Conservation (phyloP, 805 yeast species). For the Zygoascus biomembranicola region DNA sequence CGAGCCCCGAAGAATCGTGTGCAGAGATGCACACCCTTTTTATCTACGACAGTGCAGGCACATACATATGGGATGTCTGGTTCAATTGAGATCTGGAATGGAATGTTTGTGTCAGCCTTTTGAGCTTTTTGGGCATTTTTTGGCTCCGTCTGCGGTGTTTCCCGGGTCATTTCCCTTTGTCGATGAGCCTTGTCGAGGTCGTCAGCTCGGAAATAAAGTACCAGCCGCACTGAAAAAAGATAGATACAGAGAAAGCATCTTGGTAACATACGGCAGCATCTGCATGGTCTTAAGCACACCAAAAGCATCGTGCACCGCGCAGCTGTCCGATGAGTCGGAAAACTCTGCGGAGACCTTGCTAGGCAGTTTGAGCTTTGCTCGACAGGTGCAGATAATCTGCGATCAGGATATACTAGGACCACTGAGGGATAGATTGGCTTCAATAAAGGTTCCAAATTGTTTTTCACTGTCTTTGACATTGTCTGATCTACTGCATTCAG, state of each 20-base stretch:
- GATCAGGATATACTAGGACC: neutral
- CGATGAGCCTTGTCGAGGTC: too few species aligned
- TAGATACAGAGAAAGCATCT: neutral
- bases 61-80: too few species aligned
- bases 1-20: neutral
- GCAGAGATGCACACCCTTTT: too few species aligned
- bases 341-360: constrained; percentile 9
- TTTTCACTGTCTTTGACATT: neutral
- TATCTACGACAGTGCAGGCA: too few species aligned
- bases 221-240: neutral
- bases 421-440: neutral
- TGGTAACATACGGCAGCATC: neutral
- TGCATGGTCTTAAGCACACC: neutral
- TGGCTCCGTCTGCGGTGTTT: too few species aligned
- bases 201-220: too few species aligned
- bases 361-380: neutral
- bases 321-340: constrained; percentile 25
- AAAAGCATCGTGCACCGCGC: neutral
- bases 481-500: neutral
- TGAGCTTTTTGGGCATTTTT: too few species aligned
- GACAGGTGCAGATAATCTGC: neutral
- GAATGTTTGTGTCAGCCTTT: too few species aligned
- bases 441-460: neutral
- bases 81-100: too few species aligned
- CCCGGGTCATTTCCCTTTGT: too few species aligned